phyloP scores from a whole-genome alignment of 2,329 filamentous ascomycete species.

The Didymella lethalis region DNA sequence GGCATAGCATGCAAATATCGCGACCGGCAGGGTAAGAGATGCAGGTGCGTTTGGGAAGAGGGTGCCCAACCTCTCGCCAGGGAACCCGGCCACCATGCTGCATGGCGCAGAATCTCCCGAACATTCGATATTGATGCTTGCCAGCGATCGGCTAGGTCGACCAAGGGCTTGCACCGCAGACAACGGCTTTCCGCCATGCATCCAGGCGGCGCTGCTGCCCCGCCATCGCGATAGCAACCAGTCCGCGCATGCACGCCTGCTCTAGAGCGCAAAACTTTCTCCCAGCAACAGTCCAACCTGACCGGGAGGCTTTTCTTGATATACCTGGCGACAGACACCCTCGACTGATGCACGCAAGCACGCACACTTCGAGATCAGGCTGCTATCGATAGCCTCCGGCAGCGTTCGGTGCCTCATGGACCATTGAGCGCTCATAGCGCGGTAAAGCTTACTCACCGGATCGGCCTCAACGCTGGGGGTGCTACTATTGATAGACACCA shows the following conservation, averaged over 20 bases:
- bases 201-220: constrained; percentile 27
- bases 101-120: constrained; percentile 30
- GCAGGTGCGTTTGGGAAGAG: constrained; percentile 21
- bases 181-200: constrained; percentile 14
- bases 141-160: constrained; percentile 27
- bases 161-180: constrained; percentile 10
- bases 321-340: not conserved
- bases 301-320: not conserved
- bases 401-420: not conserved
- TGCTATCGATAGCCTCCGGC: constrained; percentile 5
- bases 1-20: not conserved
- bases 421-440: constrained; percentile 15
- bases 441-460: not conserved
- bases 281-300: constrained; percentile 4
- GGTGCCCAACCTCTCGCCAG: constrained; percentile 14
- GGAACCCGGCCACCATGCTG: constrained; percentile 10
- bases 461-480: constrained; percentile 4
- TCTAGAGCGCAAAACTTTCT: constrained; percentile 11
- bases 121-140: constrained; percentile 42
- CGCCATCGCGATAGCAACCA: constrained; percentile 38
- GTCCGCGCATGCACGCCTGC: constrained; percentile 22
- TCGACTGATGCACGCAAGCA: not conserved
- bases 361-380: not conserved
- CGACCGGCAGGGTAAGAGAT: constrained; percentile 4
- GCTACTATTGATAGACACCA: constrained; percentile 24